Evolutionary conservation across 2,329 filamentous ascomycete species (phyloP).

Genomic region (Aspergillus novofumigatus): DNA sequence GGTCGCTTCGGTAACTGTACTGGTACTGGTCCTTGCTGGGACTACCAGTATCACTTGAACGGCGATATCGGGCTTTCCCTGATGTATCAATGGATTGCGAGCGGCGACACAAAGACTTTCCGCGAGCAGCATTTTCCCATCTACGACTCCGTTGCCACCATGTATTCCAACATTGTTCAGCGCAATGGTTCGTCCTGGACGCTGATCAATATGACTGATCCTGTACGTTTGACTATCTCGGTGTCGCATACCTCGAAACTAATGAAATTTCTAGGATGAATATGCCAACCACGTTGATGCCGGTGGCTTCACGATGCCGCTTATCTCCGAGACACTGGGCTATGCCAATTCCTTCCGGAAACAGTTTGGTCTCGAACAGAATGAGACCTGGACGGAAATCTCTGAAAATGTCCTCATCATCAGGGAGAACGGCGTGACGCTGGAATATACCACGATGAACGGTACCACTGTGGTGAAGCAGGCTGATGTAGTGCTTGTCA

Average conservation of each 20-base stretch:
- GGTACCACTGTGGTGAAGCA: conserved; percentile 64
- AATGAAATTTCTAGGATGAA: conserved; percentile 47
- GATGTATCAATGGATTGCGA: conserved; percentile 58
- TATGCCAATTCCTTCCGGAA: conserved; percentile 56
- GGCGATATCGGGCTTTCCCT: conserved; percentile 63
- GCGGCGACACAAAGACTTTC: conserved; percentile 56
- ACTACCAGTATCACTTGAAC: conserved; percentile 70
- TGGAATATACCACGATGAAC: conserved; percentile 65
- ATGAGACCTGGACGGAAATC: conserved; percentile 57
- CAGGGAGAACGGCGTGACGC: conserved; percentile 56
- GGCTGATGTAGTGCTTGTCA: conserved; percentile 64
- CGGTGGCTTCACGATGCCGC: conserved; percentile 64
- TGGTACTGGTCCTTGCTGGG: conserved; percentile 59
- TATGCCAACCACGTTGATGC: conserved; percentile 66
- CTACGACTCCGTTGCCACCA: conserved; percentile 59
- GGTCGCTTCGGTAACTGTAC: conserved; percentile 67
- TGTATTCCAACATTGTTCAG: conserved; percentile 57
- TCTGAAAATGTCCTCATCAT: conserved; percentile 54
- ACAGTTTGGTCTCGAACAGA: conserved; percentile 51
- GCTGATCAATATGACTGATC: conserved; percentile 66
- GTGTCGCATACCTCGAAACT: neutral
- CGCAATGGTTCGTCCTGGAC: conserved; percentile 55
- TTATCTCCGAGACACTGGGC: conserved; percentile 54
- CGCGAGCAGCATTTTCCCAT: conserved; percentile 56
- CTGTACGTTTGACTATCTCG: conserved; percentile 41